These are phyloP conservation scores for Cladorrhinum sp. DNA, from an alignment of 2,329 filamentous ascomycete species.

Conservation along the genomic window DNA sequence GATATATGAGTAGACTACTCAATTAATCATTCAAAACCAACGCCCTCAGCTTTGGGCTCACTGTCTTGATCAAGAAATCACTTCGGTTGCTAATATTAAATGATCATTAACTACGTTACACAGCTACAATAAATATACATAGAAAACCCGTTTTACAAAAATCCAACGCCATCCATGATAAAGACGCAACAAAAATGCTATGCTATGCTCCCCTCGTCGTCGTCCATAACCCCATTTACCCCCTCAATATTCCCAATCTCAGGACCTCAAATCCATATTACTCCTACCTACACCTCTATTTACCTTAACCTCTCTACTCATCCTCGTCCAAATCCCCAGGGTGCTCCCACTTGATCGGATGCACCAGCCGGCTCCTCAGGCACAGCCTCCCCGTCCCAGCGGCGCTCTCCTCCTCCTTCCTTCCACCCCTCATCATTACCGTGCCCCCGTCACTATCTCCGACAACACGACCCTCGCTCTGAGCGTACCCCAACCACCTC, in stretches of 20 bases:
- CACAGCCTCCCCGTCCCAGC: constrained; percentile 66
- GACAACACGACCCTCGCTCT: constrained; percentile 49
- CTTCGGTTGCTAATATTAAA: background rate
- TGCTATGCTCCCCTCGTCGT: no score
- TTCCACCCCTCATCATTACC: constrained; percentile 46
- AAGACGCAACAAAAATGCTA: background rate
- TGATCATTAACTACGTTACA: background rate
- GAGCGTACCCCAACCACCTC: constrained; percentile 66
- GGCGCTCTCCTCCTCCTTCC: constrained; percentile 45
- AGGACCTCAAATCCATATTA: background rate
- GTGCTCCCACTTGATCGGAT: constrained; percentile 72
- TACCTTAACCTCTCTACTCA: background rate
- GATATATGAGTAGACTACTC: background rate
- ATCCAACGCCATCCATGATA: background rate
- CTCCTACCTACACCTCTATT: no score
- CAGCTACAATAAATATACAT: background rate
- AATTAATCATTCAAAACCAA: background rate
- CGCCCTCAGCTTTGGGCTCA: background rate
- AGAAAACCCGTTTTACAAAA: background rate
- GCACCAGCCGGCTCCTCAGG: constrained; percentile 73
- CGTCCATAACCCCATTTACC: background rate
- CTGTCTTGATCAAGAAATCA: background rate
- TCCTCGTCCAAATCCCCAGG: constrained; percentile 38
- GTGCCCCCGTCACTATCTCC: constrained; percentile 49
- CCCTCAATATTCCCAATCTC: background rate